Evolutionary conservation across 2,329 filamentous ascomycete species (phyloP), one percentile per base, ranked within the genome.

Genomic region (Monilinia vaccinii-corymbosi): DNA sequence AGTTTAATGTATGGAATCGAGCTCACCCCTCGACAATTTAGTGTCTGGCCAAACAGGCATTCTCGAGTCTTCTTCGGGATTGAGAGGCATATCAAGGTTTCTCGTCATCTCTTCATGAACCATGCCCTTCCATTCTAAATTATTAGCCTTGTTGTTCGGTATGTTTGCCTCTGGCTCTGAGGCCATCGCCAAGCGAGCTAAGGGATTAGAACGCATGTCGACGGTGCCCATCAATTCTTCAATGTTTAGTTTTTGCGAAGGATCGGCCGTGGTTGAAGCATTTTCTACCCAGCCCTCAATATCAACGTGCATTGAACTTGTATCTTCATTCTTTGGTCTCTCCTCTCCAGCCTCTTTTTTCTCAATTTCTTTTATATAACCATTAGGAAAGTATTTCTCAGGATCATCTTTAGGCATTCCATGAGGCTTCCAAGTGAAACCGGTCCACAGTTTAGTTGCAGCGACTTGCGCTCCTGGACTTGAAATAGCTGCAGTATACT

Each of bases 361-460:
- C 31, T 59, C 34, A 16, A 59, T 53, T 31, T 56, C 58, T 23
- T 28, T 45, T 13, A 18, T 23, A 28, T 49, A 60, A 10, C 51
- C 50, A 48, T 28, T 46, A 5, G 56, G 34, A 42, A 56, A 60
- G n/a, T 62, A 47, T 25, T 49, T 50, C 28, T 56, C 50, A 6
- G 63, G 65, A 55, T 66, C 57, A 21, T 65, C 52, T 10, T 18
- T 34, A 18, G 44, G 1, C 16, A 50, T 25, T 28, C 64, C 67
- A 31, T 61, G 64, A 40, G 44, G 14, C 38, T 48, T 42, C 34
- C 63, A 69, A 4, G 16, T 61, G 51, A 65, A 69, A 1, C 58
- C 49, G 2, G 31, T 40, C 58, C 63, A 66, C 16, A 48, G 31
- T 31, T 49, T 58, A 6, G 32, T 28, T 7, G 32, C 31, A 23